Evolutionary conservation across 257 asterid species (phyloP).

Genomic region (Thymus quinquecostatus): DNA sequence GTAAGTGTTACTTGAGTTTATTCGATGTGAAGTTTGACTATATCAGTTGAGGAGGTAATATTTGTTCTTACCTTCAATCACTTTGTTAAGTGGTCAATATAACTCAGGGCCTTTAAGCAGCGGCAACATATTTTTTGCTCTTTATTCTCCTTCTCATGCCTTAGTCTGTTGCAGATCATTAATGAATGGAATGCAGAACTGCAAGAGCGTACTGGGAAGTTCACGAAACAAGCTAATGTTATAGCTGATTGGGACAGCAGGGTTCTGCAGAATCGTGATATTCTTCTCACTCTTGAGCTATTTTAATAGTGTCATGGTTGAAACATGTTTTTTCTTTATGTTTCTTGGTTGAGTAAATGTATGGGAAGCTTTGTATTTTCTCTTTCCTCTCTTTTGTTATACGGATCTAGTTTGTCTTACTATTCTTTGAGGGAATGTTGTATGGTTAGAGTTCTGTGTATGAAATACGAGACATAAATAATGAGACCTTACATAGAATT

Average conservation of each 20-base stretch:
- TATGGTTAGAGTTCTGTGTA: not conserved
- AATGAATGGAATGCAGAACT: slow-evolving; percentile 97
- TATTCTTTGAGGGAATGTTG: not conserved
- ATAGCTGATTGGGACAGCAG: slow-evolving; percentile 43
- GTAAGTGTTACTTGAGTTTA: too few relatives aligned
- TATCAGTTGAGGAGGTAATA: too few relatives aligned
- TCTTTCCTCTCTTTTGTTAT: not conserved
- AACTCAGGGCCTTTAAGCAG: not conserved
- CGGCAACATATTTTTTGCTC: too few relatives aligned
- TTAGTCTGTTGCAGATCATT: slow-evolving; percentile 63
- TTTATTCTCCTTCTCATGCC: slow-evolving; percentile 9
- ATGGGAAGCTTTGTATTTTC: not conserved
- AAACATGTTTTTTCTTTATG: not conserved
- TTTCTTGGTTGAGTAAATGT: slow-evolving; percentile 5
- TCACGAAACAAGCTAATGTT: slow-evolving; percentile 91
- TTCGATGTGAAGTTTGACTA: too few relatives aligned
- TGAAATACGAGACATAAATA: not conserved
- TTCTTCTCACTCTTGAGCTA: slow-evolving; percentile 53
- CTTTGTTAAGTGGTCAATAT: too few relatives aligned
- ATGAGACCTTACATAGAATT: not conserved
- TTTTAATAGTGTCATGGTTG: slow-evolving; percentile 1
- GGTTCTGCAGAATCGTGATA: too few relatives aligned
- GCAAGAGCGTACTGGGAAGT: slow-evolving; percentile 86
- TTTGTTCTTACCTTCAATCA: too few relatives aligned
- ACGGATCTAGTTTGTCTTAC: not conserved